Base-by-base conservation (phyloP, 2,329 filamentous ascomycete genomes). In the Leptographium radiaticola region DNA sequence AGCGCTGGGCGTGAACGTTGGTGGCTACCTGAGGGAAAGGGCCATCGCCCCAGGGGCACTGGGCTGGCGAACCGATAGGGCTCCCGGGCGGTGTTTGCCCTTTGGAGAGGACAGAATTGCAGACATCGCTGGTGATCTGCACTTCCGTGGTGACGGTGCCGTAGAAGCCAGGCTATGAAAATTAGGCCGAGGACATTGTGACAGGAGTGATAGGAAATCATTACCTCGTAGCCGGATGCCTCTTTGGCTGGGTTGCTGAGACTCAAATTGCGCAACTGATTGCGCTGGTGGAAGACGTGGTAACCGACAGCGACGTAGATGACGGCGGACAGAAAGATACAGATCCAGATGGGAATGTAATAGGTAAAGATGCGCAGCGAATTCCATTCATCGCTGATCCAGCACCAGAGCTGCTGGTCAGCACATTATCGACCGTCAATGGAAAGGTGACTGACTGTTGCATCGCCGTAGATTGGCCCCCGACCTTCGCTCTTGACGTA, bases 261-360 rank as follows among this genome's bases (percentile, higher is more conserved):
- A 1, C 76, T 75, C 43, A 81, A 64, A 62, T 80, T 80, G 44
- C 70, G 72, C 50, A 79, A 66, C 56, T 71, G 70, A 56, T 81
- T 81, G 10, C 79, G 68, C 49, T 77, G 75, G 54, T 74, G 76
- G 59, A 81, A 81, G 25, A 82, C 78, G 51, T 79, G 75, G 59
- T 75, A 80, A 25, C 79, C 79, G 45, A 82, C 77, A 34, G 77
- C 66, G 20, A 75, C 65, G 58, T 82, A 81, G 54, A 80, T 78
- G 49, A 76, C 54, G 16, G 74, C 65, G 0, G 78, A 81, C 13
- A 78, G 66, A 47, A 73, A 64, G 52, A 80, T 80, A 62, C 78
- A 82, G 12, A 76, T 68, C 78, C 78, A 81, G 48, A 81, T 77
- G 4, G 79, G 75, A 57, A 81, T 70, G 62, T 82, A 82, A 63